Evolutionary conservation across 257 asterid genomes (phyloP).

Genomic region (Petunia axillaris): DNA sequence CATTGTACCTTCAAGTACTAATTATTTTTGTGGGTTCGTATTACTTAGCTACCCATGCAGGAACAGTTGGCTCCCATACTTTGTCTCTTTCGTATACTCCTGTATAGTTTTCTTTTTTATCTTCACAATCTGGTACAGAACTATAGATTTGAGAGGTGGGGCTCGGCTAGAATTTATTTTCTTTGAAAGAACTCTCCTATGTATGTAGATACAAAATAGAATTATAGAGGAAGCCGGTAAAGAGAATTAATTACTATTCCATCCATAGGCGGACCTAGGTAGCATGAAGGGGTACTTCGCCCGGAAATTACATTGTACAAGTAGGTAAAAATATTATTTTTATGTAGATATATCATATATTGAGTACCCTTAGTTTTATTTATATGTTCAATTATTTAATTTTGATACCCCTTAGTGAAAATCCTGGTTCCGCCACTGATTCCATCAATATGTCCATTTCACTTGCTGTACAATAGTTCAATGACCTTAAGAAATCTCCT

Average conservation of each 20-base stretch:
- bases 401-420: too few relatives aligned
- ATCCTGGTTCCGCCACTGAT: too few relatives aligned
- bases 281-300: too few relatives aligned
- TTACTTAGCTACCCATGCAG: slow-evolving; percentile 22
- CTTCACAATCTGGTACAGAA: not conserved
- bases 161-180: too few relatives aligned
- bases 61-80: slow-evolving; percentile 22
- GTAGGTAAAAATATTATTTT: too few relatives aligned
- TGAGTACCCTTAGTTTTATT: too few relatives aligned
- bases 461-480: not conserved
- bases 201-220: too few relatives aligned
- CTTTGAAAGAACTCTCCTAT: not conserved
- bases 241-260: not conserved
- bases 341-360: too few relatives aligned
- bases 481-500: not conserved
- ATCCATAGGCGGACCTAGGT: too few relatives aligned
- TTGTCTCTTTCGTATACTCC: not conserved
- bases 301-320: too few relatives aligned
- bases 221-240: not conserved
- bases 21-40: slow-evolving; percentile 28
- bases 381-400: too few relatives aligned
- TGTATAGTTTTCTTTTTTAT: slow-evolving; percentile 12
- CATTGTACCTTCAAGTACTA: slow-evolving; percentile 86
- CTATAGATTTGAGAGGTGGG: not conserved
- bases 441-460: not conserved